Evolutionary conservation across 2,329 filamentous ascomycete species (phyloP), one percentile per base, ranked within the genome.

Genomic region (Diaporthe sp.): DNA sequence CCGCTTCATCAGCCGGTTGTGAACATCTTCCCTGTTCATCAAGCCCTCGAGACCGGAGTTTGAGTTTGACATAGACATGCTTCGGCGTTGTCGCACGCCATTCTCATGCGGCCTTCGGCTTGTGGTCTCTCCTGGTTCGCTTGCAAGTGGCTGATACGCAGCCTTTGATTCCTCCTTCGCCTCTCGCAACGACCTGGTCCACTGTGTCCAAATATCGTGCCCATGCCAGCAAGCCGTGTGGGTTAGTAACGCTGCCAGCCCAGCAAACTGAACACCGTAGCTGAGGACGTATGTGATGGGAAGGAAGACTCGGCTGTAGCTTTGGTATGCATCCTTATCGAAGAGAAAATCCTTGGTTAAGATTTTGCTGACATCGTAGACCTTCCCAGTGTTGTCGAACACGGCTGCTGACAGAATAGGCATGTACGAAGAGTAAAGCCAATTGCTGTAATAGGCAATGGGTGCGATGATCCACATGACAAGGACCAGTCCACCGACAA

Each of bases 391-490:
- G 79, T 97, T 96, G 83, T 97, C 95, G 80, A 96, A 97, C 1
- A 97, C 94, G 7, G 93, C 91, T 0, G 94, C 90, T 1, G 95
- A 97, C 12, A 97, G 87, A 53, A 97, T 96, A 0, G 95, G 95
- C 90, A 97, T 93, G 81, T 95, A 97, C 0, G 93, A 93, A 1
- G 94, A 94, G 82, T 92, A 96, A 78, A 96, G 90, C 71, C 93
- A 86, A 78, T 97, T 97, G 79, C 87, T 86, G 83, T 97, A 97
- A 83, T 96, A 96, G 79, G 94, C 88, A 47, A 96, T 88, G 0
- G 94, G 94, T 1, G 94, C 94, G 42, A 94, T 83, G 71, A 96
- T 89, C 94, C 94, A 97, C 92, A 97, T 96, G 70, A 97, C 93
- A 63, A 95, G 84, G 3, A 95, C 91, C 66, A 97, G 86, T 7